Evolutionary conservation across 2,329 filamentous ascomycete species (phyloP).

Genomic region (Aureobasidium musti): DNA sequence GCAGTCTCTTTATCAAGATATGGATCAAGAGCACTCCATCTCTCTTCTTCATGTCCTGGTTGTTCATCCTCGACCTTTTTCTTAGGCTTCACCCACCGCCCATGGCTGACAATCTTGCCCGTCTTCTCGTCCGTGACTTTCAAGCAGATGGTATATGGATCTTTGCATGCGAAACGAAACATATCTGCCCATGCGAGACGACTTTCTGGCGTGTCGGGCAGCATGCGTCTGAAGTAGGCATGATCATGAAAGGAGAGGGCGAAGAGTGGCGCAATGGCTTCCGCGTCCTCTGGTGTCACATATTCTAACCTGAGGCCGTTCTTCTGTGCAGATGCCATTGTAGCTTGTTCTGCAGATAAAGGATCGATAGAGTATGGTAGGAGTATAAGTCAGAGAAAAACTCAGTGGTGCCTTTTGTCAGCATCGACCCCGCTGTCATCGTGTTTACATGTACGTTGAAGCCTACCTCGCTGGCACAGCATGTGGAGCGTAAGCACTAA

Average conservation of each 20-base stretch:
- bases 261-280: constrained; percentile 8
- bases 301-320: not conserved
- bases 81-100: constrained; percentile 11
- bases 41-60: not conserved
- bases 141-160: not conserved
- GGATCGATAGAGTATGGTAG: not conserved
- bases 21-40: constrained; percentile 11
- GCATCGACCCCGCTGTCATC: not conserved
- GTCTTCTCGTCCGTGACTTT: not conserved
- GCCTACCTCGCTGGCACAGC: not conserved
- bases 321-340: not conserved
- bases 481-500: not conserved
- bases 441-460: not conserved
- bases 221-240: constrained; percentile 8
- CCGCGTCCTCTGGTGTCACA: not conserved
- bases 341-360: not conserved
- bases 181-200: not conserved
- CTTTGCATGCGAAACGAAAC: not conserved
- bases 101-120: not conserved
- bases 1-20: not conserved
- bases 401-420: no score
- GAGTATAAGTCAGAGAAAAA: no score
- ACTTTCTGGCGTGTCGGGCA: not conserved
- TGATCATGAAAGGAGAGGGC: not conserved
- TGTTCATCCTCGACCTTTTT: not conserved